phyloP scores from a whole-genome alignment of 495 filamentous ascomycete genomes.

The Daldinia caldariorum region DNA sequence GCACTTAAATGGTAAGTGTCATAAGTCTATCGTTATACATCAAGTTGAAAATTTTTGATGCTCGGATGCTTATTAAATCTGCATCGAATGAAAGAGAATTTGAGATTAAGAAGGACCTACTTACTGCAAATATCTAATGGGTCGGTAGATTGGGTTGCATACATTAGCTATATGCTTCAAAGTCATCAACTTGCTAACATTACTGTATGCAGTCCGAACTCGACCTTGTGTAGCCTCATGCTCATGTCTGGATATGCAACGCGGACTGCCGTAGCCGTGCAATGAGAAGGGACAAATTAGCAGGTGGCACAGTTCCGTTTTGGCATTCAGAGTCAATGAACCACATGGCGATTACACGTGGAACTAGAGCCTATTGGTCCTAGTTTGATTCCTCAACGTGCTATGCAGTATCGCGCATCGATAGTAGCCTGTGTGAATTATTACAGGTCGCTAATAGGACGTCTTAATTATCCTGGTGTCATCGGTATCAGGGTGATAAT shows the following conservation, averaged over 20 bases:
- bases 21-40: not conserved
- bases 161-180: conserved; percentile 22
- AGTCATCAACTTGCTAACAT: conserved; percentile 39
- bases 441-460: conserved; percentile 26
- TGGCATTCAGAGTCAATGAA: conserved; percentile 37
- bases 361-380: conserved; percentile 40
- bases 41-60: not conserved
- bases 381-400: conserved; percentile 23
- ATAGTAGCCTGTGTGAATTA: conserved; percentile 33
- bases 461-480: conserved; percentile 23
- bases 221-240: conserved; percentile 36
- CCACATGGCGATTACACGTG: conserved; percentile 44
- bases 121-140: conserved; percentile 9
- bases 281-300: conserved; percentile 26
- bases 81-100: conserved; percentile 10
- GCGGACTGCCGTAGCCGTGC: conserved; percentile 37
- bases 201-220: conserved; percentile 27
- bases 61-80: not conserved
- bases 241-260: conserved; percentile 33
- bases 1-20: not conserved
- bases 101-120: not conserved
- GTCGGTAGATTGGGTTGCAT: conserved; percentile 31
- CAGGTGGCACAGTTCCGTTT: conserved; percentile 36
- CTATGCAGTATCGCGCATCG: conserved; percentile 40
- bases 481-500: conserved; percentile 25